Percentiles rank a stretch among this genome's conserved stretches.
These are phyloP conservation scores for Solanum sejunctum DNA, from an alignment of 257 asterid species.

Conservation along the genomic window DNA sequence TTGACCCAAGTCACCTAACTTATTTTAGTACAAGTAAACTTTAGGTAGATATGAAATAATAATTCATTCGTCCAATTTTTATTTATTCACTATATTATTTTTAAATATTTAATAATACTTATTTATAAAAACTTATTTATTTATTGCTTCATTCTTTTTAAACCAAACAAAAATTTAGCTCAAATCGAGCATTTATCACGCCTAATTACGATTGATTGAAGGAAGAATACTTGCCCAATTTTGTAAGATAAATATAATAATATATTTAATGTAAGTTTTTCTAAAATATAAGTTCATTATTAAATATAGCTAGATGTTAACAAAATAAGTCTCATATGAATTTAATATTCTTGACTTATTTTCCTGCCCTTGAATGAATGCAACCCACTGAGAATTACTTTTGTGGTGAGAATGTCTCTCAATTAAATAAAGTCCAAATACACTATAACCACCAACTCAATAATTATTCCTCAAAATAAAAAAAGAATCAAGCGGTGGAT, in stretches of 20 bases:
- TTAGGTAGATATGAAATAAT: neutral
- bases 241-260: neutral
- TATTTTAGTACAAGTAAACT: neutral
- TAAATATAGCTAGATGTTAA: neutral
- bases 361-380: neutral
- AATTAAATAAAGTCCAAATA: neutral
- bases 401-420: neutral
- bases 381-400: neutral
- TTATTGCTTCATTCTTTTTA: neutral
- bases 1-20: neutral
- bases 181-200: neutral
- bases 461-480: neutral
- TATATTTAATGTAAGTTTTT: neutral
- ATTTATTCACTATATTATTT: too few relatives aligned
- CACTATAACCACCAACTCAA: neutral
- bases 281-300: neutral
- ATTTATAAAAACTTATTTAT: too few relatives aligned
- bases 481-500: neutral
- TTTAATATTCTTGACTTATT: neutral
- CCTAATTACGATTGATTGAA: neutral
- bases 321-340: neutral
- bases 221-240: neutral
- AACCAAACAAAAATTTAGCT: neutral
- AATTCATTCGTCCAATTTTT: too few relatives aligned
- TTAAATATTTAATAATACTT: too few relatives aligned